Evolutionary conservation across 768 basidiomycete species (phyloP).

Genomic region (Suillus placidus): DNA sequence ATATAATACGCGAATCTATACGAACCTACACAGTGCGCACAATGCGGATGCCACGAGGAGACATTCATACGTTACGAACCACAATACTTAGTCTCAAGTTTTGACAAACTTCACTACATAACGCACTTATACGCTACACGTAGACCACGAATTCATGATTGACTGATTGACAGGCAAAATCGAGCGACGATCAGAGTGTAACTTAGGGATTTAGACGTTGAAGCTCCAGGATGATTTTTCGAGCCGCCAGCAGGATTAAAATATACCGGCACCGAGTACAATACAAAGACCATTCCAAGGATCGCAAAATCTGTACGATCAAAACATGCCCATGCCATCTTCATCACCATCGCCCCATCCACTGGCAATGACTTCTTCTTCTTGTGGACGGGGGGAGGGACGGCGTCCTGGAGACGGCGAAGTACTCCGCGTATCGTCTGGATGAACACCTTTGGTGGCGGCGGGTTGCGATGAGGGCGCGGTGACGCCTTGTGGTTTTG

Average conservation of each 20-base stretch:
- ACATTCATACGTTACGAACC: not conserved
- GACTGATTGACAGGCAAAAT: not conserved
- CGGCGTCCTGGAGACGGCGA: conserved; percentile 19
- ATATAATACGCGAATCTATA: not conserved
- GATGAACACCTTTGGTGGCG: conserved; percentile 22
- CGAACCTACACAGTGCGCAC: not conserved
- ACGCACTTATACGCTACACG: not conserved
- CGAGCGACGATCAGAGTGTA: not conserved
- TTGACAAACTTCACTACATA: not conserved
- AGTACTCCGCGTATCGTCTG: conserved; percentile 28
- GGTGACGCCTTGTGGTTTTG: conserved; percentile 24
- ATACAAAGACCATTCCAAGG: conserved; percentile 4
- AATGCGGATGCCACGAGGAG: not conserved
- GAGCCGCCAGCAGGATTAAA: conserved; percentile 3
- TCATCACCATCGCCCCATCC: conserved; percentile 74
- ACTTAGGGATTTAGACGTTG: not conserved
- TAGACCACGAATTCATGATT: not conserved
- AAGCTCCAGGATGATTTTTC: not conserved
- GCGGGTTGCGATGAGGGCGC: conserved; percentile 23
- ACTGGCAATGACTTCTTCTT: conserved; percentile 65
- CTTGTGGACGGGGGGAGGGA: conserved; percentile 42
- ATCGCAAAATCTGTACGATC: conserved; percentile 6
- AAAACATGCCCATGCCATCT: conserved; percentile 63
- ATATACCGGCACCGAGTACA: conserved; percentile 8
- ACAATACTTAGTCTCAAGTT: not conserved